A percentile compares a stretch with the other conserved stretches of the same genome.
Conservation (phyloP, 2,329 filamentous ascomycete genomes). For the Remersonia thermophila region DNA sequence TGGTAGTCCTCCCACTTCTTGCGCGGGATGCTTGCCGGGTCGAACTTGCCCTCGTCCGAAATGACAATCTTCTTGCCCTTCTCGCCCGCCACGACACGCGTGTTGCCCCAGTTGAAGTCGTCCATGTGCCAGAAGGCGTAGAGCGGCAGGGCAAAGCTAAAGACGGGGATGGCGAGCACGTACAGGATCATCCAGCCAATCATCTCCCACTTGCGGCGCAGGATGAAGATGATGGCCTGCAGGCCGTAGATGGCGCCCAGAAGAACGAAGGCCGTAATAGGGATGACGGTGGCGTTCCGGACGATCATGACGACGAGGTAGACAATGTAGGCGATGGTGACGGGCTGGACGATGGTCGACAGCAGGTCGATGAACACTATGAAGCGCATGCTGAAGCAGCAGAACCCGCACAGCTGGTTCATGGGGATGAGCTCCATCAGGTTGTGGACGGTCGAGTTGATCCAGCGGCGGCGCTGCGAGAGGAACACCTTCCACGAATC, state of each 20-base stretch:
- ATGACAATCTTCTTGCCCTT: conserved; percentile 85
- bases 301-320: conserved; percentile 74
- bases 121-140: conserved; percentile 99
- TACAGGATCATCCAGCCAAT: conserved; percentile 99
- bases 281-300: conserved; percentile 51
- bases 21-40: conserved; percentile 79
- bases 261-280: conserved; percentile 77
- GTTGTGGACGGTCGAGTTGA: conserved; percentile 98
- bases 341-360: conserved; percentile 82
- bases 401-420: conserved; percentile 94
- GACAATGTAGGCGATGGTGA: conserved; percentile 76
- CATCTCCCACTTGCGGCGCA: conserved; percentile 98
- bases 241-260: conserved; percentile 94
- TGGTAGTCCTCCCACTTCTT: conserved; percentile 99
- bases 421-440: conserved; percentile 89
- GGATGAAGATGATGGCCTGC: conserved; percentile 91
- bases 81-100: conserved; percentile 90
- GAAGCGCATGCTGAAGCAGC: conserved; percentile 99
- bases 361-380: conserved; percentile 89
- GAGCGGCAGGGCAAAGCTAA: conserved; percentile 77
- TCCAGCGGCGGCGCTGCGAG: conserved; percentile 97
- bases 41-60: conserved; percentile 95
- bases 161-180: conserved; percentile 79
- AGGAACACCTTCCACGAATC: conserved; percentile 91
- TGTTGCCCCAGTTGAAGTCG: conserved; percentile 99